A percentile compares a stretch with the other conserved stretches of the same genome.
Conservation (phyloP, 768 basidiomycete species). For the Ramaria rubella region DNA sequence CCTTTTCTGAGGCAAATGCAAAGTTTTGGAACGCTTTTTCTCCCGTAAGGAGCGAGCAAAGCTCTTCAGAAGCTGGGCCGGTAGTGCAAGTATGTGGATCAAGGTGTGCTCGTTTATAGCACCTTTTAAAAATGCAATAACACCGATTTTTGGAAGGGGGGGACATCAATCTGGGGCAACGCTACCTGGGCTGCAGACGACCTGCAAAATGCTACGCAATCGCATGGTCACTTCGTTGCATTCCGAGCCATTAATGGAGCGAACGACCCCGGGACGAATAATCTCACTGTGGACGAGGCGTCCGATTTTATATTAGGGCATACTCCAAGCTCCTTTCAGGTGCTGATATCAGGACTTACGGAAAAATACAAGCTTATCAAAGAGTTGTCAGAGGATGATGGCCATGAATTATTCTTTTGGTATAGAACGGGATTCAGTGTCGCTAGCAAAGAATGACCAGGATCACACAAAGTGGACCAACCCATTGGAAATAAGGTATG, state of each 20-base stretch:
- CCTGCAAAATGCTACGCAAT: slow-evolving; percentile 40
- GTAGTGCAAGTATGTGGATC: slow-evolving; percentile 89
- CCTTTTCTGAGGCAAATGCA: slow-evolving; percentile 15
- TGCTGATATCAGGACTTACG: slow-evolving; percentile 17
- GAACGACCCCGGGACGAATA: slow-evolving; percentile 29
- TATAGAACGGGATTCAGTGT: slow-evolving; percentile 67
- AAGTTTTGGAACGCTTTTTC: slow-evolving; percentile 84
- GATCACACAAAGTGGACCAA: slow-evolving; percentile 90
- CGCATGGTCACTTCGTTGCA: slow-evolving; percentile 77
- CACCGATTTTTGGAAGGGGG: slow-evolving; percentile 45
- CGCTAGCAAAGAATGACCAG: slow-evolving; percentile 55
- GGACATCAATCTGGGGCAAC: slow-evolving; percentile 80
- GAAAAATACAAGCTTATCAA: not conserved
- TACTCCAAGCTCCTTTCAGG: slow-evolving; percentile 78
- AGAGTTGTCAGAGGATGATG: slow-evolving; percentile 63
- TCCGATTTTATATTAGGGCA: slow-evolving; percentile 75
- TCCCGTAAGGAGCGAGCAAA: slow-evolving; percentile 81
- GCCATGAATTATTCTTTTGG: slow-evolving; percentile 82
- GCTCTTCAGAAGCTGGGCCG: slow-evolving; percentile 93
- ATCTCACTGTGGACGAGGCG: slow-evolving; percentile 76
- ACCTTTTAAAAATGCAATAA: not conserved
- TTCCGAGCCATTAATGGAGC: slow-evolving; percentile 45
- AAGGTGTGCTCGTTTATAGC: slow-evolving; percentile 45
- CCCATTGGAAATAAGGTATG: slow-evolving; percentile 71
- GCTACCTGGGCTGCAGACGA: slow-evolving; percentile 76